Evolutionary conservation across 306 rosid genomes (phyloP), one percentile per base, ranked within the genome.

Genomic region (Pyrus betulifolia): DNA sequence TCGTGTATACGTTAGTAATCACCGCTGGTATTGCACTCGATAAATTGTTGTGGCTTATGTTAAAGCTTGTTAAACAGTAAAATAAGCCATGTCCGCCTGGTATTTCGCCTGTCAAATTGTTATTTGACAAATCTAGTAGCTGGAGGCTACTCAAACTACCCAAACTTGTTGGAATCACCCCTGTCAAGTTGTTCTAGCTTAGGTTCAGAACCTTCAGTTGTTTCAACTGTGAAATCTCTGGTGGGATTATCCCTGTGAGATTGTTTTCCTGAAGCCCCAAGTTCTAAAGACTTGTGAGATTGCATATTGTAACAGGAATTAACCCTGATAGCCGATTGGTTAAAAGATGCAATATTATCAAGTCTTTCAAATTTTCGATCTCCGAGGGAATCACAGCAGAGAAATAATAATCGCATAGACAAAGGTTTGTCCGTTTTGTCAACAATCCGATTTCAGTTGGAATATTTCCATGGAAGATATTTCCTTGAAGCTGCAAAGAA

Each of bases 401-500:
- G 61, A 81, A 75, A 76, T 42, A 44, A 17, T 49, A 27, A 0
- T 4, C 0, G 15, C 2, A 9, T 2, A 70, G 74, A 27, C 0
- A 27, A 54, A 70, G 61, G 74, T 2, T 0, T 0, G 0, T 7
- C 2, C 18, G 60, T 17, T 27, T 70, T 18, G 27, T 46, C 60
- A 70, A 27, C 18, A 70, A 6, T 38, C 13, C 1, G 4, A 55
- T 55, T 55, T 55, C 27, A 11, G 1, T 52, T 63, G 93, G 93
- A 66, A 88, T 54, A 6, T 49, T 6, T 28, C 90, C 92, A 0
- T 70, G 52, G 38, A 93, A 87, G 0, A 15, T 67, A 31, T 90
- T 92, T 49, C 79, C 23, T 67, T 87, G 92, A 71, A 92, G 45
- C 82, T 88, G 88, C 52, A 92, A 72, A 15, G 88, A 83, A 49